These are phyloP conservation scores for Chaetomiaceae sp. DNA, from an alignment of 2,329 filamentous ascomycete genomes.

Conservation along the genomic window DNA sequence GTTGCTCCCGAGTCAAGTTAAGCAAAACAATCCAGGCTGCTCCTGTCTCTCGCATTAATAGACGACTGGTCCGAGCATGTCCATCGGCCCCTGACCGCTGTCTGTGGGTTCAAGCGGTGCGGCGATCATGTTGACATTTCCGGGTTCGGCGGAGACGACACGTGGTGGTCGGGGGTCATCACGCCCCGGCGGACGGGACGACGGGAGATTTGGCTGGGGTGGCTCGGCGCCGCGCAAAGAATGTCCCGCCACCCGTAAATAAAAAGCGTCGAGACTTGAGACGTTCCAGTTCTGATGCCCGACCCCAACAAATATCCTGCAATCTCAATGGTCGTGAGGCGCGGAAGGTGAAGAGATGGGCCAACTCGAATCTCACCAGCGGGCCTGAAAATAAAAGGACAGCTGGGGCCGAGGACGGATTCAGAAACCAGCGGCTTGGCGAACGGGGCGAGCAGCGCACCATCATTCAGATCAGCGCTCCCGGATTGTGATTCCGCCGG, in stretches of 20 bases:
- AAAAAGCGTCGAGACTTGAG: too few species aligned
- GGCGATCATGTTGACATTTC: conserved; percentile 11
- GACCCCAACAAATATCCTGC: too few species aligned
- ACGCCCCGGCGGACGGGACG: background rate
- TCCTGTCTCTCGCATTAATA: background rate
- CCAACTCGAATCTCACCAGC: too few species aligned
- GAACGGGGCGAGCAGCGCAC: background rate
- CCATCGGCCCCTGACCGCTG: background rate
- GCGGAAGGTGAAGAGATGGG: too few species aligned
- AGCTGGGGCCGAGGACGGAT: background rate
- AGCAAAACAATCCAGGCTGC: too few species aligned
- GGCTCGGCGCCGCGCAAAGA: background rate
- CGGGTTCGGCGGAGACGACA: conserved; percentile 8
- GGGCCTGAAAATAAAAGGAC: background rate
- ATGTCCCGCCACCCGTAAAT: background rate
- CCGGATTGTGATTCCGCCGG: background rate
- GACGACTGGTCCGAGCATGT: background rate
- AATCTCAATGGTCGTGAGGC: background rate
- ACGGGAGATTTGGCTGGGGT: background rate
- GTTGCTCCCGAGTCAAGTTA: too few species aligned
- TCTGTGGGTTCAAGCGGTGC: background rate
- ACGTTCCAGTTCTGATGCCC: too few species aligned
- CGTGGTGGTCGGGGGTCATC: conserved; percentile 11
- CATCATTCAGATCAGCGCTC: background rate
- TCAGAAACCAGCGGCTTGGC: background rate